Percentiles rank a stretch among this genome's conserved stretches.
Conservation (phyloP, 176 grass and related monocot genomes). For the Alopecurus myosuroides region DNA sequence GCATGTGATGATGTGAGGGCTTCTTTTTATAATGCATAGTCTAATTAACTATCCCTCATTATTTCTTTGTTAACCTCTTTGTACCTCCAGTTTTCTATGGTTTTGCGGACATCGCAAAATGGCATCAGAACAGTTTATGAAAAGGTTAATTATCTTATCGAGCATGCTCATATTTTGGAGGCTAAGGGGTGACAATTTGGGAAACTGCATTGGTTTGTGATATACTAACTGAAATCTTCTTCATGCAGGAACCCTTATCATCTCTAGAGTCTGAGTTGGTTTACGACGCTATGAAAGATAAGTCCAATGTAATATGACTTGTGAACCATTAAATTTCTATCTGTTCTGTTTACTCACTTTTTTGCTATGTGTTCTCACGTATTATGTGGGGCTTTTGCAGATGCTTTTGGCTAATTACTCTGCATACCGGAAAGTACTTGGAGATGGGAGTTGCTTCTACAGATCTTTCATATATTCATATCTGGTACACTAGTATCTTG, state of each 20-base stretch:
- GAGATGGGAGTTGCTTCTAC: neutral
- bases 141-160: neutral
- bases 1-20: neutral
- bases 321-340: neutral
- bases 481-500: neutral
- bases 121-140: neutral
- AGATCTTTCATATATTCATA: neutral
- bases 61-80: neutral
- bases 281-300: neutral
- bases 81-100: neutral
- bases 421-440: neutral
- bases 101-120: neutral
- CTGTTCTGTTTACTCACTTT: neutral
- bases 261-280: neutral
- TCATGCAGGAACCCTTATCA: neutral
- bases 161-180: neutral
- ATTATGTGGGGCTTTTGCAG: neutral
- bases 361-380: neutral
- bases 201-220: neutral
- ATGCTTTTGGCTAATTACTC: neutral
- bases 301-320: neutral
- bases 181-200: neutral
- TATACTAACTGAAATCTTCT: neutral
- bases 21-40: neutral
- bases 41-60: neutral